Conservation (phyloP, 495 filamentous ascomycete species). For the Daldinia childiae region DNA sequence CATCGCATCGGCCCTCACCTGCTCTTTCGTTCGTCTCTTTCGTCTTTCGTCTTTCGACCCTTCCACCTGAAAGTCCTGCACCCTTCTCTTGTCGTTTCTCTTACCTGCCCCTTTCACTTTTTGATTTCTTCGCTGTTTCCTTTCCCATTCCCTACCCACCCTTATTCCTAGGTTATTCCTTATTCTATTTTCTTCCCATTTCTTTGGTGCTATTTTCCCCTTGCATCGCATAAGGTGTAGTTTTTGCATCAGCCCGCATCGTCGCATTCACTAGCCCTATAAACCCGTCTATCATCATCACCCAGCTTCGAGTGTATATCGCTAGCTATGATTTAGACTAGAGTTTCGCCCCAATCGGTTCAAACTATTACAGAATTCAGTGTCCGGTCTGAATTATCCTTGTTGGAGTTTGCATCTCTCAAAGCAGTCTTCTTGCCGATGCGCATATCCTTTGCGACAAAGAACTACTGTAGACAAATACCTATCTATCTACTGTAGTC, state of each 20-base stretch:
- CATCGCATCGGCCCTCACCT: conserved; percentile 29
- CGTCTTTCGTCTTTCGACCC: background rate
- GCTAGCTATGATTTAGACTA: conserved; percentile 39
- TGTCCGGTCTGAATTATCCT: conserved; percentile 17
- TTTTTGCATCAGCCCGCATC: conserved; percentile 21
- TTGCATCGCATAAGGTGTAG: conserved; percentile 30
- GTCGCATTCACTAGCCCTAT: conserved; percentile 35
- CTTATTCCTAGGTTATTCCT: too few species aligned
- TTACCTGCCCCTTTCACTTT: conserved; percentile 30
- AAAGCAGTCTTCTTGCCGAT: conserved; percentile 24
- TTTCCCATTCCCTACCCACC: conserved; percentile 3
- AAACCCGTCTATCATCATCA: conserved; percentile 6
- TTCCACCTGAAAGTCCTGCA: conserved; percentile 10
- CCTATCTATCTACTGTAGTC: conserved; percentile 13
- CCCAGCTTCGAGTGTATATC: conserved; percentile 34
- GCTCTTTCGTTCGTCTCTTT: background rate
- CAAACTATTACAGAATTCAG: conserved; percentile 19
- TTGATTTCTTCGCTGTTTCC: conserved; percentile 22
- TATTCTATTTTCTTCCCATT: conserved; percentile 21
- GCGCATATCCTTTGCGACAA: conserved; percentile 42
- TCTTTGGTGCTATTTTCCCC: background rate
- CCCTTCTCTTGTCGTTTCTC: conserved; percentile 21
- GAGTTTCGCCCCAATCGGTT: conserved; percentile 31
- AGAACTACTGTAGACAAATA: conserved; percentile 41
- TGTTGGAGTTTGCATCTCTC: conserved; percentile 26